A percentile compares a stretch with the other conserved stretches of the same genome.
These are phyloP conservation scores for Claviceps digitariae DNA, from an alignment of 2,329 filamentous ascomycete species.

Conservation along the genomic window DNA sequence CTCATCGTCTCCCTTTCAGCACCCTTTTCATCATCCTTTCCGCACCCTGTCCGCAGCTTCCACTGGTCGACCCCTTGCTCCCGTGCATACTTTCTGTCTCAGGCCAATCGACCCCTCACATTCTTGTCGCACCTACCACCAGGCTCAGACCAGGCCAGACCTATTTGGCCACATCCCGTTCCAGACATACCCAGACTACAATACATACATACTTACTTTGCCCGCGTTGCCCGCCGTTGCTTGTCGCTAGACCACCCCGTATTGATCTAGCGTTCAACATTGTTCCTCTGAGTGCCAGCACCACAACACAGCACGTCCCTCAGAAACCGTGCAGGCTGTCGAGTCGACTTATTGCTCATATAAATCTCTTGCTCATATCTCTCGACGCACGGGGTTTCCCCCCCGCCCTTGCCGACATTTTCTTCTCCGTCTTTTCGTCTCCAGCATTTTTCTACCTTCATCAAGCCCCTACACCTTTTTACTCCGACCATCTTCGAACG, in stretches of 20 bases:
- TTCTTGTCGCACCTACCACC: conserved; percentile 7
- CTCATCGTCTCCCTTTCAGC: not conserved
- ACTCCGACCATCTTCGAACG: conserved; percentile 29
- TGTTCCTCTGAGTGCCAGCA: not conserved
- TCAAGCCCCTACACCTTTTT: conserved; percentile 22
- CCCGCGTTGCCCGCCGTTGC: not conserved
- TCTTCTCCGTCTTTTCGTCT: not conserved
- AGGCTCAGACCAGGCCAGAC: not conserved
- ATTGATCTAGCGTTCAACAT: not conserved
- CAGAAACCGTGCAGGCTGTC: not conserved
- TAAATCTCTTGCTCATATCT: not conserved
- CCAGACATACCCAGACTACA: too few relatives aligned
- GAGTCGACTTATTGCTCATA: not conserved
- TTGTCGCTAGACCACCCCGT: conserved; percentile 1
- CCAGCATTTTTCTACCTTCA: not conserved
- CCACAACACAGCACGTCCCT: not conserved
- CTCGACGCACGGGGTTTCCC: not conserved
- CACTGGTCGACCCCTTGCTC: conserved; percentile 4
- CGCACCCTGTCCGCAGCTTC: not conserved
- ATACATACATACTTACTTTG: too few relatives aligned
- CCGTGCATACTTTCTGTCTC: not conserved
- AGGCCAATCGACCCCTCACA: conserved; percentile 8
- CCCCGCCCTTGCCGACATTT: not conserved
- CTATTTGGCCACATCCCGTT: not conserved
- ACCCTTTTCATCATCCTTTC: not conserved